Evolutionary conservation across 345 rosid species (phyloP), one percentile per base, ranked within the genome.

Genomic region (Cardiospermum halicacabum): DNA sequence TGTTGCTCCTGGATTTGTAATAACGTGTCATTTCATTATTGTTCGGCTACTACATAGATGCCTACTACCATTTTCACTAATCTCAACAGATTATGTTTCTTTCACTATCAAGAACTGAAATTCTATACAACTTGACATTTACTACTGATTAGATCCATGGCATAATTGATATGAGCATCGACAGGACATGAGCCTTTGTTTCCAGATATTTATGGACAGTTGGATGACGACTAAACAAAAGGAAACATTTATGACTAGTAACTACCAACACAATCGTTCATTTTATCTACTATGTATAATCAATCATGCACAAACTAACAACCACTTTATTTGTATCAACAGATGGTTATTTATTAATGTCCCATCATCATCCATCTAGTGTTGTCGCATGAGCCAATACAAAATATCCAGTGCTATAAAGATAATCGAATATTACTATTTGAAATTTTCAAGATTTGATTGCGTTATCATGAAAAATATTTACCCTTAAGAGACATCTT

Each of bases 1-100:
- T 22, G 77, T 77, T 10, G 73, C 83, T 72, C 99, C 99, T 94
- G 74, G 16, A 60, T 25, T 21, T 0, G 2, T 39, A 9, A 39
- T 39, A 39, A 39, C 39, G n/a, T n/a, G n/a, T n/a, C n/a, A 39
- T 39, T 39, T 39, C 43, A 39, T 7, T 9, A 39, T 39, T n/a
- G n/a, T n/a, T 39, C 13, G 12, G 13, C 12, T 11, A 11, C 43
- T 9, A 7, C 10, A 39, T 39, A 39, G 2, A 9, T 2, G 12
- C 12, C 13, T 2, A 39, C 12, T 15, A 3, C 2, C 13, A 39
- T 39, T 39, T 8, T 39, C 13, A 39, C 16, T 9, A 39, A n/a
- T n/a, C n/a, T n/a, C n/a, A n/a, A n/a, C n/a, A n/a, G n/a, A n/a
- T n/a, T n/a, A n/a, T n/a, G n/a, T n/a, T n/a, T n/a, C n/a, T n/a